Percentiles rank a stretch among this genome's conserved stretches.
Evolutionary conservation across 352 stramenopile genomes (phyloP).

Genomic region (Globisporangium parvum): DNA sequence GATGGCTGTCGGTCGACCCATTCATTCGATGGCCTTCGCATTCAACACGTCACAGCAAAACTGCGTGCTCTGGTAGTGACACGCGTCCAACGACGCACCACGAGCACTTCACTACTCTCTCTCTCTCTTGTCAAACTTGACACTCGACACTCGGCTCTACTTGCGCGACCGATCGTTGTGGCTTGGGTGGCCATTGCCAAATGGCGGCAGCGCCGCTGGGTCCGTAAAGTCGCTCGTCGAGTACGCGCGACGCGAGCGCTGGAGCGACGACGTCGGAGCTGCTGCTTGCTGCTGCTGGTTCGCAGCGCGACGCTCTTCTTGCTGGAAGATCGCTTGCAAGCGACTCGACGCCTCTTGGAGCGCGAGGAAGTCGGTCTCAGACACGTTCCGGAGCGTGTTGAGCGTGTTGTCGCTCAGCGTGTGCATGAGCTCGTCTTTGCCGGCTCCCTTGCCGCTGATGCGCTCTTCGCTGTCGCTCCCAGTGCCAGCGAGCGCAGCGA

Average conservation of each 20-base stretch:
- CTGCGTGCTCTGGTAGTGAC: not conserved
- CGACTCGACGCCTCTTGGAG: constrained; percentile 57
- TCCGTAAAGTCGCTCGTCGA: constrained; percentile 58
- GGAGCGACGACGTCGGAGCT: constrained; percentile 34
- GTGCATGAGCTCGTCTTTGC: constrained; percentile 53
- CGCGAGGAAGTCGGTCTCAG: constrained; percentile 55
- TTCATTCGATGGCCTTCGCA: too few relatives aligned
- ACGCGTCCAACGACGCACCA: too few relatives aligned
- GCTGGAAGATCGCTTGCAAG: constrained; percentile 55
- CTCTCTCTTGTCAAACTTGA: not conserved
- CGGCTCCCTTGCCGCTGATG: constrained; percentile 9
- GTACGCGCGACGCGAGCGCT: constrained; percentile 47
- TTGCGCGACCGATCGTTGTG: constrained; percentile 4
- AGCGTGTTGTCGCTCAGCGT: constrained; percentile 68
- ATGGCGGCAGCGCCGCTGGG: constrained; percentile 5
- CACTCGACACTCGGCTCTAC: constrained; percentile 1
- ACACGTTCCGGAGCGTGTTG: constrained; percentile 59
- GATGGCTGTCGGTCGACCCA: too few relatives aligned
- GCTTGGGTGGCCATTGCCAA: constrained; percentile 4
- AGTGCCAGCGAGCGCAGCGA: constrained; percentile 49
- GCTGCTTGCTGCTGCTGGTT: constrained; percentile 26
- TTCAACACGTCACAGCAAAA: not conserved
- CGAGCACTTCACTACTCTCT: not conserved
- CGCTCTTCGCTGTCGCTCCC: constrained; percentile 53
- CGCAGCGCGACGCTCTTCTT: constrained; percentile 32